Conservation (phyloP, 768 basidiomycete species). For the Suillus spraguei region DNA sequence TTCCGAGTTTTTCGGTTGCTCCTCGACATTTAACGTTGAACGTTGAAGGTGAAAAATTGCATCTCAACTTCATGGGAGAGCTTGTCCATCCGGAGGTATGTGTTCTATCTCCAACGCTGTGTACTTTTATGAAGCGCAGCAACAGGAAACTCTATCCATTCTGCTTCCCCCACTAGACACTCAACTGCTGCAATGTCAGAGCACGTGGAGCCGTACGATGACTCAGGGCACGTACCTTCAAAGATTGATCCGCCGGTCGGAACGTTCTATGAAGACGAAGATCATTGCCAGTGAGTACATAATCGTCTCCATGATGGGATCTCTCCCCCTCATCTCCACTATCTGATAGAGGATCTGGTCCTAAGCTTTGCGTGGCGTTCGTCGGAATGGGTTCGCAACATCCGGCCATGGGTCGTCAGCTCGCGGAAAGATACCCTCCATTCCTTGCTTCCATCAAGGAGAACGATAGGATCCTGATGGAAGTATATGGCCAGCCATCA, state of each 20-base stretch:
- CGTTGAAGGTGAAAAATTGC: background rate
- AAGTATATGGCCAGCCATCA: conserved; percentile 30
- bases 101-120: background rate
- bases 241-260: background rate
- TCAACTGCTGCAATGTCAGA: background rate
- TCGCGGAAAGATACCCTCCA: conserved; percentile 32
- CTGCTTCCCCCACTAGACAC: background rate
- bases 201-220: background rate
- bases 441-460: conserved; percentile 34
- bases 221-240: background rate
- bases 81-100: background rate
- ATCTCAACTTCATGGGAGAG: background rate
- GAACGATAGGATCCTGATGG: conserved; percentile 35
- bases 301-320: background rate
- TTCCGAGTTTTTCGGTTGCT: conserved; percentile 9
- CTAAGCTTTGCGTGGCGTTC: conserved; percentile 38
- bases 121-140: background rate
- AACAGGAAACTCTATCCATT: background rate
- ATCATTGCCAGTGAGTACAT: background rate
- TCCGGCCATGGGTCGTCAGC: conserved; percentile 38
- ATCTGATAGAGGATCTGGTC: conserved; percentile 12
- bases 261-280: background rate
- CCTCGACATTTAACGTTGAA: conserved; percentile 4
- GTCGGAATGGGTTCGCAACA: conserved; percentile 41
- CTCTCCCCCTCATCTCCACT: conserved; percentile 5